Evolutionary conservation across 345 rosid species (phyloP), one percentile per base, ranked within the genome.

Genomic region (Limnanthes douglasii): DNA sequence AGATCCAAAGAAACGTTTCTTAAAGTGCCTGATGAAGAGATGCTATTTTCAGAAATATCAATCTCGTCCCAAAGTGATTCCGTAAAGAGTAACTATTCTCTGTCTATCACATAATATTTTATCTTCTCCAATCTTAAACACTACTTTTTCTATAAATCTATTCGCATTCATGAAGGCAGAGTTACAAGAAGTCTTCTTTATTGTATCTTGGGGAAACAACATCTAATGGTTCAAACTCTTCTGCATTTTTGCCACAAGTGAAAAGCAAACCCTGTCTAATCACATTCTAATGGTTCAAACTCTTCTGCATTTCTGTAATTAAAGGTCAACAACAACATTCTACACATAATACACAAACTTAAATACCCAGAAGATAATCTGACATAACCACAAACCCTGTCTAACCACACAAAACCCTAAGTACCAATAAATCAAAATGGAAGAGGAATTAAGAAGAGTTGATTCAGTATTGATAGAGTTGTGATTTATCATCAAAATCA

Each of bases 181-280:
- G 47, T 69, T 80, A 18, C 27, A 34, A 7, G 69, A 17, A 30
- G 42, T 54, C 21, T 34, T 41, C 45, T 41, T 59, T 29, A 34
- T 34, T 42, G 48, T 60, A 29, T 41, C 17, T 11, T 66, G 66
- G 53, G 34, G 80, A 70, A 16, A 72, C 69, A 45, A 83, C 41
- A 58, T 90, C 93, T 14, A 90, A 38, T 0, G 73, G 74, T 16
- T 79, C 82, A 26, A 69, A 84, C 61, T 72, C 94, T 57, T 66
- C 62, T 0, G 66, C 61, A 25, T 78, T 77, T 50, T 77, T 84
- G 46, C 80, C 73, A 36, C 94, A 77, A 53, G 66, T 66, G 6
- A 69, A 60, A 45, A 90, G 96, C 57, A 85, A 57, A 59, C 84
- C 94, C n/a, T n/a, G n/a, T n/a, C n/a, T n/a, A n/a, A n/a, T n/a